Evolutionary conservation across 2,329 filamentous ascomycete species (phyloP), one percentile per base, ranked within the genome.

Genomic region (Colletotrichum sp.): DNA sequence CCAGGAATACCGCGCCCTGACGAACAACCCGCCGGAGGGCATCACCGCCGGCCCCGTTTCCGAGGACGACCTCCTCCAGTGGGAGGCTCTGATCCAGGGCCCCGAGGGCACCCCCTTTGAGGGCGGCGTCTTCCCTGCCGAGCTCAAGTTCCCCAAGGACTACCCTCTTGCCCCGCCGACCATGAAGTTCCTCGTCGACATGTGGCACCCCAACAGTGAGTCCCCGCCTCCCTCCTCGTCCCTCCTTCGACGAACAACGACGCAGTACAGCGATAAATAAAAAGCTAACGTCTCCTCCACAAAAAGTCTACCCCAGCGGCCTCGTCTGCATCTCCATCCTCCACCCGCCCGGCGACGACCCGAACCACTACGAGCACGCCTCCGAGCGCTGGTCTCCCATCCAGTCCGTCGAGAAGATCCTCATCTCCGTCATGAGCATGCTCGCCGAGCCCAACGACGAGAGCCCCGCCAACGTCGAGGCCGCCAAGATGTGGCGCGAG

Each of bases 281-380:
- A 0, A 22, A 22, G 44, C 44, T 49, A 22, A 49, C 44, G 25
- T 25, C 25, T 25, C 25, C 25, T 25, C 25, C 25, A 25, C 25
- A 25, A 25, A 25, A 79, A 98, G 96, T 99, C 69, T 99, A 99
- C 84, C 91, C 94, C 19, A 96, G 94, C 83, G 96, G 96, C 78
- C 91, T 96, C 22, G 97, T 99, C 80, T 99, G 96, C 88, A 99
- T 99, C 82, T 98, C 95, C n/a, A 99, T 99, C 87, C 93, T 99
- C 3, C 96, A 99, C 86, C 94, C 96, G 5, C 96, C 96, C 4
- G 96, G 97, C 81, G 96, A 99, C 87, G 96, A 99, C 86, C 97
- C 97, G 71, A 98, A 98, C 88, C 96, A 98, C 88, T 99, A 99
- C 90, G 96, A 99, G 86, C 95, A 96, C 81, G 96, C 97, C 9